Conservation (phyloP, 371 early-diverging fungal genomes). For the Entomophthora muscae region DNA sequence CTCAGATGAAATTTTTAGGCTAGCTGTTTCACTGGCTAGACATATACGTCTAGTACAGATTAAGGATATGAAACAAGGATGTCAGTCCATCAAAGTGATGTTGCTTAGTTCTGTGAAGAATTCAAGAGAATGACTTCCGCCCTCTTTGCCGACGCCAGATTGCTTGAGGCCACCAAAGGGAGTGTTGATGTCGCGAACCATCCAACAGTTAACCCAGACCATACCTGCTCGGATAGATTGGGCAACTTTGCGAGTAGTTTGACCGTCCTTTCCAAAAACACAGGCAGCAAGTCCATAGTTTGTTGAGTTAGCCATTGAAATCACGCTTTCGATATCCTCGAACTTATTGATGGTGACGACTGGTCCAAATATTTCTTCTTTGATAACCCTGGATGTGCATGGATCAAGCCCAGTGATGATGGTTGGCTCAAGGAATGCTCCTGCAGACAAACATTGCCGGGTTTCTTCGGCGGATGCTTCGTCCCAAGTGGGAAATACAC, state of each 20-base stretch:
- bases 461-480: conserved; percentile 8
- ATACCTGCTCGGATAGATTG: conserved; percentile 29
- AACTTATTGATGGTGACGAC: conserved; percentile 57
- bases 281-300: conserved; percentile 59
- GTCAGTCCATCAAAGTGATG: conserved; percentile 8
- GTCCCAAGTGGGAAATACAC: conserved; percentile 11
- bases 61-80: no score
- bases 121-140: conserved; percentile 2
- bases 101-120: conserved; percentile 8
- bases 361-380: conserved; percentile 80
- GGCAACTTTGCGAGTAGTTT: conserved; percentile 40
- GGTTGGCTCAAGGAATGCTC: conserved; percentile 17
- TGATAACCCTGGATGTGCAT: conserved; percentile 32
- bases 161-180: conserved; percentile 13
- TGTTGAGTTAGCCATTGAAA: conserved; percentile 44
- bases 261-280: conserved; percentile 52
- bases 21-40: no score
- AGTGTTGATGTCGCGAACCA: conserved; percentile 41
- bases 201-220: conserved; percentile 64
- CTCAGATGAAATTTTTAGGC: no score
- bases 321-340: conserved; percentile 42
- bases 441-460: conserved; percentile 17
- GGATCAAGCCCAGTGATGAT: conserved; percentile 14
- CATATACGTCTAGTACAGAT: no score
- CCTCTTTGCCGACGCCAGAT: conserved; percentile 11